Conservation (phyloP, 2,329 filamentous ascomycete species). For the Ophiocordyceps camponoti-saundersi region DNA sequence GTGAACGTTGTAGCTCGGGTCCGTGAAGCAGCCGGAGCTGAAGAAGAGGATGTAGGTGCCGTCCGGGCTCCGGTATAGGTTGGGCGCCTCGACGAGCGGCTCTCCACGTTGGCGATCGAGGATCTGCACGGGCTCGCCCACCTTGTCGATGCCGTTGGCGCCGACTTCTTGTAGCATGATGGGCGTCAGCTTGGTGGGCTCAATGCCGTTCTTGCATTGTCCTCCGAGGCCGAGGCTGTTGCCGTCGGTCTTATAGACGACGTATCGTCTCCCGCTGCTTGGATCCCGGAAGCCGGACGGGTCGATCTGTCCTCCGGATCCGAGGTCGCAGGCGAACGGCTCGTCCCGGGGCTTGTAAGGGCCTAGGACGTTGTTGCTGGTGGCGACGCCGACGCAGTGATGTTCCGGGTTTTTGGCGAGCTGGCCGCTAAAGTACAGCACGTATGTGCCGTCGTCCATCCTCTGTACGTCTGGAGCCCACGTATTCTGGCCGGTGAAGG, state of each 20-base stretch:
- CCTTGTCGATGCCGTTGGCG: not conserved
- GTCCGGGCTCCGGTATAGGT: not conserved
- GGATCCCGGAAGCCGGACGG: not conserved
- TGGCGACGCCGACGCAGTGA: slow-evolving; percentile 1
- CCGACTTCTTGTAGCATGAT: slow-evolving; percentile 1
- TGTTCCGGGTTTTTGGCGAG: not conserved
- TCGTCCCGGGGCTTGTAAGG: not conserved
- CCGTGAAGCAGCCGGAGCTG: not conserved
- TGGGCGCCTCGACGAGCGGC: slow-evolving; percentile 1
- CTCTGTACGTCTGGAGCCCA: slow-evolving; percentile 1
- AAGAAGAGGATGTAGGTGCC: slow-evolving; percentile 1
- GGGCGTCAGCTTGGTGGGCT: not conserved
- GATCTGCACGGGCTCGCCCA: not conserved
- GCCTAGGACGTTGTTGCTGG: not conserved
- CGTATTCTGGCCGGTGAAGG: not conserved
- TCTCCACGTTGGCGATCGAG: not conserved
- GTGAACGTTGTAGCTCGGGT: not conserved
- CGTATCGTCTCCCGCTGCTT: not conserved
- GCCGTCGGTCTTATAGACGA: slow-evolving; percentile 1
- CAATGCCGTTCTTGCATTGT: slow-evolving; percentile 1
- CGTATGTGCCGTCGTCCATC: not conserved
- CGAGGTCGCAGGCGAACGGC: not conserved
- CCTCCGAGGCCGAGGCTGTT: slow-evolving; percentile 1
- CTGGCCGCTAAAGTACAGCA: slow-evolving; percentile 1
- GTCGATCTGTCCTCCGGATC: slow-evolving; percentile 1